phyloP scores from a whole-genome alignment of 129 eudicot genomes.

The Rutidosis leptorrhynchoides region DNA sequence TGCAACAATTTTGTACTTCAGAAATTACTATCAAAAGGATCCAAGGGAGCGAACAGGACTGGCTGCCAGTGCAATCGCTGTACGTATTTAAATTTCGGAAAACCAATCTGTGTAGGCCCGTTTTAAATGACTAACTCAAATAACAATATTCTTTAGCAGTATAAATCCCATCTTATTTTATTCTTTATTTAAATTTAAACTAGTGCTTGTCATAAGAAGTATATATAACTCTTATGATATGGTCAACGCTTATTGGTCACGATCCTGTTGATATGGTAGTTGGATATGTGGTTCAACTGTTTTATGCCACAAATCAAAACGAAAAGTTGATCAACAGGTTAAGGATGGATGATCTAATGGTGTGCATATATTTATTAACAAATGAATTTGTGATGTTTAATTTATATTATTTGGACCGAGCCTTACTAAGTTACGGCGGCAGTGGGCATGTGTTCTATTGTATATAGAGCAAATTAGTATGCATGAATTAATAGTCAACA shows the following conservation, averaged over 20 bases:
- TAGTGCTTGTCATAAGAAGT: slow-evolving; percentile 3
- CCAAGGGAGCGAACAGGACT: slow-evolving; percentile 91
- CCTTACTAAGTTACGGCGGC: not conserved
- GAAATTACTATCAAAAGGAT: slow-evolving; percentile 78
- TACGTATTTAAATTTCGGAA: slow-evolving; percentile 24
- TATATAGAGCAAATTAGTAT: not conserved
- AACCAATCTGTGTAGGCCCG: not conserved
- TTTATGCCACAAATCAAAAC: not conserved
- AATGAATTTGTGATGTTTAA: not conserved
- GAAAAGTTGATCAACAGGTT: not conserved
- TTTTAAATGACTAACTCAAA: not conserved
- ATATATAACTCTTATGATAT: slow-evolving; percentile 13
- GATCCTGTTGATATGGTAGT: slow-evolving; percentile 7
- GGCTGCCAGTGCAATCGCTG: slow-evolving; percentile 79
- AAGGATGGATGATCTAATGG: not conserved
- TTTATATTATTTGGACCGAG: not conserved
- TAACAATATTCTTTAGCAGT: not conserved
- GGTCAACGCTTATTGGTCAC: not conserved
- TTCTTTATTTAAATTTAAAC: not conserved
- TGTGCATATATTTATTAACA: not conserved
- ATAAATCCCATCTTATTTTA: not conserved
- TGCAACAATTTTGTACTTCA: slow-evolving; percentile 69
- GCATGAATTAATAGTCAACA: not conserved
- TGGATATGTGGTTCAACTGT: slow-evolving; percentile 23
- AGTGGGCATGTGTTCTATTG: not conserved